Conservation (phyloP, 1,284 basidiomycete genomes). For the Trichosporon sp. region DNA sequence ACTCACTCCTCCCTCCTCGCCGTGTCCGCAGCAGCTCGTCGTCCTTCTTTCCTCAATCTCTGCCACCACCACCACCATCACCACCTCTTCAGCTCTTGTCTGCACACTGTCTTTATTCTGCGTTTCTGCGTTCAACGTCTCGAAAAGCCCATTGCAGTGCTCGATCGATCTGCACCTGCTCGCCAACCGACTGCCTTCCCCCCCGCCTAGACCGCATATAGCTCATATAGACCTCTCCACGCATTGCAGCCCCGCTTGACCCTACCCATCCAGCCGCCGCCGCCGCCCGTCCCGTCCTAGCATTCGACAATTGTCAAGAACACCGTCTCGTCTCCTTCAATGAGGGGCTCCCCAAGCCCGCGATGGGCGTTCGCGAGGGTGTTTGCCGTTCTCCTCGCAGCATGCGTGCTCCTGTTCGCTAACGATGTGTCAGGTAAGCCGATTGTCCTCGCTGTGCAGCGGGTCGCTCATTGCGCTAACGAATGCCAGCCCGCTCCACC, state of each 20-base stretch:
- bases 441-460: not conserved
- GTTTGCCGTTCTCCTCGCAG: not conserved
- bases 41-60: not conserved
- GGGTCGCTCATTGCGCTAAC: not conserved
- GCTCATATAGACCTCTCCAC: not conserved
- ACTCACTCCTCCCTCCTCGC: not conserved
- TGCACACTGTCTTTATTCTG: not conserved
- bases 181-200: not conserved
- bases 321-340: not conserved
- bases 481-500: slow-evolving; percentile 31
- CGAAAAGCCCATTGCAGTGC: not conserved
- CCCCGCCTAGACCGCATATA: not conserved
- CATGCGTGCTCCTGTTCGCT: not conserved
- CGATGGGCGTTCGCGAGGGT: not conserved
- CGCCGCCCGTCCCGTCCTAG: not conserved
- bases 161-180: not conserved
- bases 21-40: not conserved
- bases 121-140: not conserved
- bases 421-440: not conserved
- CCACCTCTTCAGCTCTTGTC: not conserved
- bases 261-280: not conserved
- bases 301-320: not conserved
- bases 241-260: not conserved
- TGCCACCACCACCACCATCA: not conserved
- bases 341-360: not conserved